Conservation (phyloP, 1,284 basidiomycete genomes). For the Cystobasidium slooffiae region DNA sequence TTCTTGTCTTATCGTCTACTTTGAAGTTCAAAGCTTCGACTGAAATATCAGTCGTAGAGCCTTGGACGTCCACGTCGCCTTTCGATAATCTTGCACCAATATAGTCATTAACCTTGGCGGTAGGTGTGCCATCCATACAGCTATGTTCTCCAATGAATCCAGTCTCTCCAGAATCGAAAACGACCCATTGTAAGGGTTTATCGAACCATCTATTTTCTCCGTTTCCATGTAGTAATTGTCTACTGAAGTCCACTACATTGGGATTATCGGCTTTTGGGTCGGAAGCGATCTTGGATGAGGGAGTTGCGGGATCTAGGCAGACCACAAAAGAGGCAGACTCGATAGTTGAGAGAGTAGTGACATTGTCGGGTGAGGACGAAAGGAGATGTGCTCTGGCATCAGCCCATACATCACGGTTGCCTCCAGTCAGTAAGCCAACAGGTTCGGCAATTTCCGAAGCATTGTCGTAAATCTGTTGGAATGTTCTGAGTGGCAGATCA, state of each 20-base stretch:
- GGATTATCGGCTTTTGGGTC: conserved; percentile 16
- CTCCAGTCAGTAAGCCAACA: conserved; percentile 75
- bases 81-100: conserved; percentile 56
- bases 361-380: conserved; percentile 64
- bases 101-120: conserved; percentile 69
- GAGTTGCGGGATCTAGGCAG: conserved; percentile 70
- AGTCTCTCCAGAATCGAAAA: conserved; percentile 75
- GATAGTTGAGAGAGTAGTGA: conserved; percentile 69
- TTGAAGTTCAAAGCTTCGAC: conserved; percentile 68
- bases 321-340: conserved; percentile 81
- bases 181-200: conserved; percentile 80
- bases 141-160: conserved; percentile 91
- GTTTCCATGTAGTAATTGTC: conserved; percentile 54
- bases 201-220: conserved; percentile 63
- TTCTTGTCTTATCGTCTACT: conserved; percentile 61
- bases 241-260: conserved; percentile 24
- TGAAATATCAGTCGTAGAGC: conserved; percentile 60
- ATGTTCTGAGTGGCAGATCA: conserved; percentile 62
- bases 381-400: conserved; percentile 62
- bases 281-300: conserved; percentile 51
- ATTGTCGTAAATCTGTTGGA: conserved; percentile 73
- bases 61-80: conserved; percentile 53
- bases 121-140: conserved; percentile 78
- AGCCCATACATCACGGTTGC: conserved; percentile 81
- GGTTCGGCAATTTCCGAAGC: conserved; percentile 59